Conservation (phyloP, 495 filamentous ascomycete genomes). For the Penicillium bovifimosum region DNA sequence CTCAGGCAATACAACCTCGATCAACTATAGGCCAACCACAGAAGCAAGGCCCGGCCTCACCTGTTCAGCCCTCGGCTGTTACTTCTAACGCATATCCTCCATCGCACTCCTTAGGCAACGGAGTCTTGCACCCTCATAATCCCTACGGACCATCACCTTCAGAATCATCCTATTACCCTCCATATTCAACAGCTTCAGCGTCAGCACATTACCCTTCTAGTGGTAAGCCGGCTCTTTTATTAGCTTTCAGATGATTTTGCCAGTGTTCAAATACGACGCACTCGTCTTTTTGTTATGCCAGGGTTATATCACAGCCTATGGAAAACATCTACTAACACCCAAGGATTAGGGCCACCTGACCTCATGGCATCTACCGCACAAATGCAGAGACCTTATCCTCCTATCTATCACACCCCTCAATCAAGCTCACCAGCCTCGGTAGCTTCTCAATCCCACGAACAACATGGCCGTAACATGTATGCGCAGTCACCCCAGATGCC, state of each 20-base stretch:
- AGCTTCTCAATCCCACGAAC: slow-evolving; percentile 84
- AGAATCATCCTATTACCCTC: slow-evolving; percentile 68
- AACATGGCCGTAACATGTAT: slow-evolving; percentile 75
- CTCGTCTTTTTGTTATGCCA: not conserved
- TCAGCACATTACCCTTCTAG: slow-evolving; percentile 70
- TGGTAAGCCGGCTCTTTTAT: slow-evolving; percentile 52
- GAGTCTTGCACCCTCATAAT: slow-evolving; percentile 39
- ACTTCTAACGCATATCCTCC: slow-evolving; percentile 56
- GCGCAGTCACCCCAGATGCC: slow-evolving; percentile 72
- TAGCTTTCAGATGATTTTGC: not conserved
- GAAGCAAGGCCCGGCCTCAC: slow-evolving; percentile 52
- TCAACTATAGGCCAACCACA: slow-evolving; percentile 59
- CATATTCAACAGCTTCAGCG: slow-evolving; percentile 66
- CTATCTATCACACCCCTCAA: slow-evolving; percentile 94
- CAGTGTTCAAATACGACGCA: not conserved
- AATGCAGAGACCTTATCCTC: slow-evolving; percentile 80
- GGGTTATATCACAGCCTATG: not conserved
- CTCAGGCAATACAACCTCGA: slow-evolving; percentile 50
- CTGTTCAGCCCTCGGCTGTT: slow-evolving; percentile 38
- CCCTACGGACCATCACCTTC: slow-evolving; percentile 57
- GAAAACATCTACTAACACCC: slow-evolving; percentile 6
- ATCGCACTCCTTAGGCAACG: slow-evolving; percentile 42
- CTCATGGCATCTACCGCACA: slow-evolving; percentile 85
- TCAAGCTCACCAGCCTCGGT: slow-evolving; percentile 96
- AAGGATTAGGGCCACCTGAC: slow-evolving; percentile 65